phyloP scores from a whole-genome alignment of 2,329 filamentous ascomycete species.

The Fusarium globosum region DNA sequence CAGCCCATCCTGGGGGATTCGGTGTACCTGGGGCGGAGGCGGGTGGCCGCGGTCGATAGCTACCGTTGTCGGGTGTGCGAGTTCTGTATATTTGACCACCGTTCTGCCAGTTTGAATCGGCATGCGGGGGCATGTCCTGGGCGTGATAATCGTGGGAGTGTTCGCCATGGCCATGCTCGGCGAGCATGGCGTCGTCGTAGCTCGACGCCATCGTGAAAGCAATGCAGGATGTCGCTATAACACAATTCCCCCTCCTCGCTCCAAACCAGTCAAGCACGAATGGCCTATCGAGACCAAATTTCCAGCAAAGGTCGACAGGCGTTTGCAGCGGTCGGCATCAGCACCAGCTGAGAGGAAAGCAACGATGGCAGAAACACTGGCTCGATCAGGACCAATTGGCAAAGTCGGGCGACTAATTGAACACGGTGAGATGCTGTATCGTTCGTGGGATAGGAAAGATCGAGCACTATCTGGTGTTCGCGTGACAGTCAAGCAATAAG shows the following conservation, averaged over 20 bases:
- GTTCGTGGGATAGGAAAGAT: constrained; percentile 31
- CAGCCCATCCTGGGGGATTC: constrained; percentile 48
- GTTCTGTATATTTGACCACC: constrained; percentile 47
- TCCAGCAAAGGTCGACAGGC: constrained; percentile 48
- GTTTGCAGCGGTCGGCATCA: constrained; percentile 54
- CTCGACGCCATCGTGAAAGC: constrained; percentile 58
- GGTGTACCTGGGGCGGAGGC: constrained; percentile 50
- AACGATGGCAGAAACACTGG: constrained; percentile 21
- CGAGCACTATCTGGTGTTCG: constrained; percentile 40
- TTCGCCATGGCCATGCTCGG: constrained; percentile 52
- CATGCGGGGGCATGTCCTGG: constrained; percentile 47
- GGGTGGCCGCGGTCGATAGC: constrained; percentile 49
- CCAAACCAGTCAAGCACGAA: constrained; percentile 37
- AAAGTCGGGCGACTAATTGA: constrained; percentile 16
- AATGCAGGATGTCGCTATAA: constrained; percentile 39
- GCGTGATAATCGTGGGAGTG: constrained; percentile 33
- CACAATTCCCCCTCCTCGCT: constrained; percentile 44
- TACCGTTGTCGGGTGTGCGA: constrained; percentile 52
- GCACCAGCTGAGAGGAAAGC: constrained; percentile 44
- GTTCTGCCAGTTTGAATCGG: constrained; percentile 53
- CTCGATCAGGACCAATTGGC: constrained; percentile 47
- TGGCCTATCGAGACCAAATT: constrained; percentile 48
- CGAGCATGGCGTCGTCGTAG: constrained; percentile 56
- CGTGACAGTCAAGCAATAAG: constrained; percentile 45
- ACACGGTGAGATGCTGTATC: constrained; percentile 23